These are phyloP conservation scores for Xerocomellus intermedius DNA, from an alignment of 768 basidiomycete genomes.

Conservation along the genomic window DNA sequence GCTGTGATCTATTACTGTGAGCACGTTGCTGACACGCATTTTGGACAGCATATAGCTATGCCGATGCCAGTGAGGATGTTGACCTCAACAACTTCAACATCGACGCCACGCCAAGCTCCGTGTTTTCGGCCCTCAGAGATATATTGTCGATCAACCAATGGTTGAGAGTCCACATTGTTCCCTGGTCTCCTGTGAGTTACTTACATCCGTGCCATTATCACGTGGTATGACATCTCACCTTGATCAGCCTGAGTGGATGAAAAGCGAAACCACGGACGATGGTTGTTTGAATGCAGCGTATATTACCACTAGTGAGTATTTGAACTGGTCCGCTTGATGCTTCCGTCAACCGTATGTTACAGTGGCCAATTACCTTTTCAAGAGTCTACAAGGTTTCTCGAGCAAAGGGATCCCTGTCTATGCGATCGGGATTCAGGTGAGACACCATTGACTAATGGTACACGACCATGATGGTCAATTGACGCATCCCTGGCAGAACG, in stretches of 20 bases:
- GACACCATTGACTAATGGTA: neutral
- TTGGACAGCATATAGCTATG: conserved; percentile 59
- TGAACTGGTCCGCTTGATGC: neutral
- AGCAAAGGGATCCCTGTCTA: conserved; percentile 58
- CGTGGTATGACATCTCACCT: neutral
- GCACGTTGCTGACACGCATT: conserved; percentile 2
- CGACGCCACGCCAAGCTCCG: conserved; percentile 54
- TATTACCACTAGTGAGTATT: conserved; percentile 45
- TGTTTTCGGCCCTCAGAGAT: conserved; percentile 63
- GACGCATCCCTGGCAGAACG: conserved; percentile 40
- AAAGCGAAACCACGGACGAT: conserved; percentile 65
- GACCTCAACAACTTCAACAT: conserved; percentile 58
- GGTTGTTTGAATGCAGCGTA: conserved; percentile 55
- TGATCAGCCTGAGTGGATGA: conserved; percentile 76
- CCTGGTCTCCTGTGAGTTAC: conserved; percentile 70
- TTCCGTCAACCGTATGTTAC: conserved; percentile 1
- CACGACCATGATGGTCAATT: neutral
- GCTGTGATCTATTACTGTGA: neutral
- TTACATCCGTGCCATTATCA: neutral
- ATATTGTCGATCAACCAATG: conserved; percentile 56
- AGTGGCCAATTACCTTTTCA: conserved; percentile 75
- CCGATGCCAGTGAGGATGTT: conserved; percentile 61
- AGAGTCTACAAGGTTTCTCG: conserved; percentile 67
- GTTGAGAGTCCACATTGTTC: conserved; percentile 56
- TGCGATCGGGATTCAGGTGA: conserved; percentile 57